Evolutionary conservation across 108 stramenopile species (phyloP).

Genomic region (Asterionellopsis glacialis): DNA sequence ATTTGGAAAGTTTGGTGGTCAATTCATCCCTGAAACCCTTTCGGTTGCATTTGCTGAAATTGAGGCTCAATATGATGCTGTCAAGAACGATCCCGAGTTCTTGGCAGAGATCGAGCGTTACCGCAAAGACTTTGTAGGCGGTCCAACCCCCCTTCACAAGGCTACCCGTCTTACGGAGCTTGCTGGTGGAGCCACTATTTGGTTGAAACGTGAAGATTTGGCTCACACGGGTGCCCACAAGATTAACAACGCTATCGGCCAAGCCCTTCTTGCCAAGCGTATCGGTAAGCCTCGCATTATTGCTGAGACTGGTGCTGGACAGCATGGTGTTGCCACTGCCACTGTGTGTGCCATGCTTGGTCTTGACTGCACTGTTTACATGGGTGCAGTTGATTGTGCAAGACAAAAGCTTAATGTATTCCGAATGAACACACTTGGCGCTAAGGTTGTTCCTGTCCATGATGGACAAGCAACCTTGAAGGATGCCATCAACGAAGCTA

Average conservation of each 20-base stretch:
- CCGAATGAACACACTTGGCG: slow-evolving; percentile 96
- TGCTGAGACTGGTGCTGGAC: slow-evolving; percentile 96
- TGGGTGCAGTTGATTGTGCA: slow-evolving; percentile 96
- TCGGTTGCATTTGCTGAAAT: slow-evolving; percentile 95
- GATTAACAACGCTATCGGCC: slow-evolving; percentile 98
- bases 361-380: slow-evolving; percentile 94
- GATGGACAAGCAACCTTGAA: slow-evolving; percentile 89
- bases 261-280: slow-evolving; percentile 92
- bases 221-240: slow-evolving; percentile 97
- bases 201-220: slow-evolving; percentile 96
- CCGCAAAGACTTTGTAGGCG: slow-evolving; percentile 89
- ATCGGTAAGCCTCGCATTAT: slow-evolving; percentile 96
- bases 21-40: slow-evolving; percentile 97
- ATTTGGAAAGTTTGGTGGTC: slow-evolving; percentile 96
- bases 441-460: slow-evolving; percentile 91
- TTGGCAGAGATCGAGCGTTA: slow-evolving; percentile 89
- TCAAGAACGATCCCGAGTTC: slow-evolving; percentile 88
- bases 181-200: slow-evolving; percentile 91
- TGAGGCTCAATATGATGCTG: slow-evolving; percentile 79
- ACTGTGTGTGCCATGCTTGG: slow-evolving; percentile 95
- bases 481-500: slow-evolving; percentile 98
- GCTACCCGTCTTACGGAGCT: slow-evolving; percentile 87
- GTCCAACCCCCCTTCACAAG: slow-evolving; percentile 92
- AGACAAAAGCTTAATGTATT: slow-evolving; percentile 96
- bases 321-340: slow-evolving; percentile 98